A percentile compares a stretch with the other conserved stretches of the same genome.
Conservation (phyloP, 805 yeast species). For the Schwanniomyces sp. region DNA sequence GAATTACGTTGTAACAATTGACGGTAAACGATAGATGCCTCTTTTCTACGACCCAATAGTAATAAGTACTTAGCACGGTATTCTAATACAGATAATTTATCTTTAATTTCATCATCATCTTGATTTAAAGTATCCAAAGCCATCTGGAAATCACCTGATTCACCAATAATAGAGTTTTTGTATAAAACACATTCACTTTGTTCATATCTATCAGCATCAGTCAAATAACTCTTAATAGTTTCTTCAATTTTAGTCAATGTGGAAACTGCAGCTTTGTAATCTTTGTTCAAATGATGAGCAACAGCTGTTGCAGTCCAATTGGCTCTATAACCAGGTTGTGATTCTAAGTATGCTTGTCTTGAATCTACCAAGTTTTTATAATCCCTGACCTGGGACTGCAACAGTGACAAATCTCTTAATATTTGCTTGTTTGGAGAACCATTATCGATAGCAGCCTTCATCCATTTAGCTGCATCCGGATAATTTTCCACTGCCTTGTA, state of each 20-base stretch:
- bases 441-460: conserved; percentile 68
- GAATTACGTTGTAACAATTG: conserved; percentile 81
- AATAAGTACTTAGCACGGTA: conserved; percentile 63
- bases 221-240: conserved; percentile 64
- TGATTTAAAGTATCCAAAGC: conserved; percentile 63
- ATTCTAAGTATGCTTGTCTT: conserved; percentile 67
- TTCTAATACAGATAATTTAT: conserved; percentile 63
- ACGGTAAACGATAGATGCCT: conserved; percentile 70
- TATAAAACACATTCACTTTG: conserved; percentile 78
- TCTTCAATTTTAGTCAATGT: conserved; percentile 77
- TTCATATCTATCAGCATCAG: conserved; percentile 69
- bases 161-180: conserved; percentile 64
- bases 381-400: conserved; percentile 81
- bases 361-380: conserved; percentile 60
- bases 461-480: conserved; percentile 75
- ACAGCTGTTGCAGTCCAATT: conserved; percentile 89
- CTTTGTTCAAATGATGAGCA: conserved; percentile 76
- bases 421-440: conserved; percentile 80
- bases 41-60: conserved; percentile 54
- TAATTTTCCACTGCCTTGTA: conserved; percentile 70
- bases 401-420: conserved; percentile 74
- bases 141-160: conserved; percentile 58
- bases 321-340: conserved; percentile 78
- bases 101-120: conserved; percentile 51
- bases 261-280: conserved; percentile 65